Conservation (phyloP, 495 filamentous ascomycete genomes). For the Aspergillus incahuasiensis region DNA sequence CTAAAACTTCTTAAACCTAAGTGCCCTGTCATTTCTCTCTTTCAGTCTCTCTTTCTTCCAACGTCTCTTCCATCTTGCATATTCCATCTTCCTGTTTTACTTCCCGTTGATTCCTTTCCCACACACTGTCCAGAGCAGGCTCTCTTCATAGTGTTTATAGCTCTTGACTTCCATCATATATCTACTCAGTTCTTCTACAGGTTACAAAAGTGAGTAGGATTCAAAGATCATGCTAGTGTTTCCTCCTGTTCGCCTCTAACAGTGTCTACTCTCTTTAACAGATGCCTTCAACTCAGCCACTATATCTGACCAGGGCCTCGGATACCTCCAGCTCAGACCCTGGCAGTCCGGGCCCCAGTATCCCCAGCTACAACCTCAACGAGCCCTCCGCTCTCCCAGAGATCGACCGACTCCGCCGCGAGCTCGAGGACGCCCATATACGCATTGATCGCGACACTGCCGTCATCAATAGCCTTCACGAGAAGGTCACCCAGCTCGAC, state of each 20-base stretch:
- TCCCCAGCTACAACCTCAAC: not conserved
- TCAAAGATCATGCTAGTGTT: not conserved
- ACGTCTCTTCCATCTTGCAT: not conserved
- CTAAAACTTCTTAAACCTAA: not conserved
- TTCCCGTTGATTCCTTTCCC: not conserved
- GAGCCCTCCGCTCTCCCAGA: not conserved
- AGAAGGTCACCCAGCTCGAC: constrained; percentile 20
- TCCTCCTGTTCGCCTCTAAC: not conserved
- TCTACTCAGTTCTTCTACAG: not conserved
- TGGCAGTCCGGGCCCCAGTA: not conserved
- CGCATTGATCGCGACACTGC: constrained; percentile 8
- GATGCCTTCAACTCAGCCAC: not conserved
- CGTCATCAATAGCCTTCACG: constrained; percentile 10
- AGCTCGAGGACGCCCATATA: constrained; percentile 3
- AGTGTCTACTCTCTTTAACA: not conserved
- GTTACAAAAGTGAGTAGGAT: not conserved
- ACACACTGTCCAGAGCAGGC: not conserved
- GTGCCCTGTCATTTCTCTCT: not conserved
- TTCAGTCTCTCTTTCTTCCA: not conserved
- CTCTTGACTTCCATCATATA: not conserved
- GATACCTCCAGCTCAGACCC: not conserved
- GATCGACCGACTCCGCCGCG: not conserved
- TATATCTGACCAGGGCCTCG: not conserved
- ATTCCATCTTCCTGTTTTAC: not conserved
- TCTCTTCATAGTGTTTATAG: not conserved